Conservation (phyloP, 75 land plant genomes). For the Sequoia sempervirens region DNA sequence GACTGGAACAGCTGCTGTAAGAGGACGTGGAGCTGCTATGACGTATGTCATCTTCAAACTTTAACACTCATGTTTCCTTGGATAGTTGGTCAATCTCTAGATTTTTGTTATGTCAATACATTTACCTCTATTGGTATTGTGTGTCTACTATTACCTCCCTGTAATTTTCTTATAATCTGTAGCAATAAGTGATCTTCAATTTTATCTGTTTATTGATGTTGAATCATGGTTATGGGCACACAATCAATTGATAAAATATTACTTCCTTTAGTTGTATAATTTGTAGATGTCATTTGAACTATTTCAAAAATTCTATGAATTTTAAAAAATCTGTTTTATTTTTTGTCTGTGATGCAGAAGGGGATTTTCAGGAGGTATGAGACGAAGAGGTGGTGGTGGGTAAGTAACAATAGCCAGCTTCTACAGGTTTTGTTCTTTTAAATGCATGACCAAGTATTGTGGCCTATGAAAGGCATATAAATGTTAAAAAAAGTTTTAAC, state of each 20-base stretch:
- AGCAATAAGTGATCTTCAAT: neutral
- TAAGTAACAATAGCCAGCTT: neutral
- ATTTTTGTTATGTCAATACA: neutral
- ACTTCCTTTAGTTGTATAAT: neutral
- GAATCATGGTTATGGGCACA: neutral
- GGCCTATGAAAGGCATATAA: neutral
- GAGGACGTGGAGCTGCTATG: slow-evolving; percentile 6
- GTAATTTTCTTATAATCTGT: neutral
- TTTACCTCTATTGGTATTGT: too few species aligned
- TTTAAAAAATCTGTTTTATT: neutral
- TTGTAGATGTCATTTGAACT: neutral
- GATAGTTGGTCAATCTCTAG: neutral
- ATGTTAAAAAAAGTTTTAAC: neutral
- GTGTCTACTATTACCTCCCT: neutral
- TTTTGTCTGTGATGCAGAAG: neutral
- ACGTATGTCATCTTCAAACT: neutral
- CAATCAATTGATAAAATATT: neutral
- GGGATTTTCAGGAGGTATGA: slow-evolving; percentile 1
- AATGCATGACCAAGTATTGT: neutral
- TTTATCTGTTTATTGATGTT: neutral
- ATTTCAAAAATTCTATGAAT: neutral
- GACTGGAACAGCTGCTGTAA: slow-evolving; percentile 4
- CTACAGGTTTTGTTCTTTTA: neutral
- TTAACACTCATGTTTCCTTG: neutral
- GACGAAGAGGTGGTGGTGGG: slow-evolving; percentile 7